Evolutionary conservation across 1,284 basidiomycete genomes (phyloP), one percentile per base, ranked within the genome.

Genomic region (Heterobasidion irregulare): DNA sequence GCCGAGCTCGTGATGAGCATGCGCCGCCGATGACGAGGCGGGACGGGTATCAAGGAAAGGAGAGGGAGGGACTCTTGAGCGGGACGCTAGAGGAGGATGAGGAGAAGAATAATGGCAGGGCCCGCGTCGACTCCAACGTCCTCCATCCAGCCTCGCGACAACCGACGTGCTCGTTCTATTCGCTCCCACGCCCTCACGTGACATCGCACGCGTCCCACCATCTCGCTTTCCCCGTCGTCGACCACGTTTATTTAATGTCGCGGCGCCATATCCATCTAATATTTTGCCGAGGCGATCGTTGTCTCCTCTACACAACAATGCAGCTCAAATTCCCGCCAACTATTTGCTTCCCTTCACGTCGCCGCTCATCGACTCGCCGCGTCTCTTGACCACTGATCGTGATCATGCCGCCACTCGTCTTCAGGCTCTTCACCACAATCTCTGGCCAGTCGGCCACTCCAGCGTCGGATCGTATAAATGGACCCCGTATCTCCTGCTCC

Each of bases 1-100:
- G 19, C 15, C 34, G 8, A 13, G 41, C 15, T 1, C 34, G 8
- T 32, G 16, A 18, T 49, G 51, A 55, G 53, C 59, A 61, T 60
- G 51, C 52, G 54, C 50, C 41, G 36, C 36, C 12, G 15, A n/a
- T 8, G 49, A 41, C 49, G 44, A 18, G 13, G 18, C 38, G 46
- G 44, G 19, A 15, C 8, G 32, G 38, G 45, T 47, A 51, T 46
- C 50, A 34, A 35, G 45, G 33, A 48, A 38, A 38, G 38, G 38
- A 41, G 33, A 54, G 44, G n/a, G 43, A 44, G 45, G 16, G 50
- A 35, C 41, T 26, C n/a, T 41, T 41, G 19, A 36, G 45, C 46
- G 19, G 8, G 45, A 50, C 35, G 7, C 38, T 15, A 36, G 51
- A 51, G 51, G 9, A 19, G 49, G 44, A 48, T 18, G 18, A 41